Base-by-base conservation (phyloP, 2,329 filamentous ascomycete species). In the Cladorrhinum sp. region DNA sequence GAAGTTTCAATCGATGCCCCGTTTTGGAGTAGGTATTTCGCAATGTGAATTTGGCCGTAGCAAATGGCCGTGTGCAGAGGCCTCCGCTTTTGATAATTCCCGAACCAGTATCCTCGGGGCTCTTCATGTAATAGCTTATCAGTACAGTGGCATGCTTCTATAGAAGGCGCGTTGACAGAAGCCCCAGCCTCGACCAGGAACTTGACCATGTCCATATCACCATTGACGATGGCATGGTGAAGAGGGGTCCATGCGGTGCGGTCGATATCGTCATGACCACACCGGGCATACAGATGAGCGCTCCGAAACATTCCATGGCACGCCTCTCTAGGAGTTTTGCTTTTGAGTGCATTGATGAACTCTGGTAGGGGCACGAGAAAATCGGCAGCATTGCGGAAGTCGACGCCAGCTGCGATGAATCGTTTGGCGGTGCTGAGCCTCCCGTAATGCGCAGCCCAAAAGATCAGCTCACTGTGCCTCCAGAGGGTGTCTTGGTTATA, bases 41-140 rank as follows among this genome's bases (percentile, higher is more conserved):
- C 52, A 10, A 64, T 33, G 10, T 59, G 23, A 8, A 12, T 5
- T 14, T 58, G 55, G 9, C 42, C 57, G 26, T 20, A 20, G 33
- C 62, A 64, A 9, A 52, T 50, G 18, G 62, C 55, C 3, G 50
- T 46, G 24, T 62, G 62, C 1, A 61, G 42, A 30, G 56, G 62
- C 8, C 23, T 23, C 7, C n/a, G n/a, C n/a, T n/a, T n/a, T n/a
- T n/a, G n/a, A n/a, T n/a, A n/a, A n/a, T n/a, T n/a, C n/a, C n/a
- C n/a, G n/a, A n/a, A n/a, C n/a, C n/a, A n/a, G n/a, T n/a, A n/a
- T n/a, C n/a, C n/a, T n/a, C n/a, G n/a, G 26, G 26, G 21, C 8
- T 14, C 8, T 52, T 10, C 18, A 8, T n/a, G 21, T 52, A n/a
- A 16, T 8, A 10, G 12, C 4, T 42, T 3, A 7, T n/a, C 10